Base-by-base conservation (phyloP, 352 stramenopile genomes). In the Pythium utonaiense region DNA sequence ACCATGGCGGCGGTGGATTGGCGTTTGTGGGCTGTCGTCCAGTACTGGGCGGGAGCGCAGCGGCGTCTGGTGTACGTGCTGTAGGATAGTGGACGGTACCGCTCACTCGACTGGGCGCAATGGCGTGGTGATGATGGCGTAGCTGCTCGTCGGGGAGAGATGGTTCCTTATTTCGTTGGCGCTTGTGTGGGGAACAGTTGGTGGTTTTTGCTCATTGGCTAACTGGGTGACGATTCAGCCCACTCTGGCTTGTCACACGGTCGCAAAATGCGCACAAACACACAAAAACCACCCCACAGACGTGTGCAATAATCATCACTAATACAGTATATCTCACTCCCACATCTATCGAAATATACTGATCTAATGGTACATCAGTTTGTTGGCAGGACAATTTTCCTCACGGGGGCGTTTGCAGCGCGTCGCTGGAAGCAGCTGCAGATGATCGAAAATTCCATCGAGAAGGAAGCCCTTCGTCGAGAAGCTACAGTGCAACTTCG, bases 141-240 rank as follows among this genome's bases (percentile, higher is more conserved):
- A 24, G 40, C 40, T 47, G n/a, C 25, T 8, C 40, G 40, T 47
- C 40, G 40, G 40, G 40, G 40, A 47, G 40, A 47, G 40, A 47
- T 47, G 40, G n/a, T 47, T 47, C 40, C 40, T 47, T 47, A 47
- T 47, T 47, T 47, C 40, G 40, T 47, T 47, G 40, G 40, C 40
- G 40, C 40, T 47, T 47, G 40, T 16, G 24, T 6, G 40, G 6
- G 40, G 40, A 25, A 47, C 40, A 47, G 40, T 47, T 47, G 40
- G 40, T 47, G 40, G 40, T 25, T 47, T 47, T 47, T 47, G 40
- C 40, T 25, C 40, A 19, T 47, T 47, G 40, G 40, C 40, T 47
- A 47, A 47, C 40, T 47, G 36, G 36, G 36, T 44, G 36, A 44
- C 36, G 36, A n/a, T 41, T 41, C 34, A 44, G 36, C 22, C 36